Base-by-base conservation (phyloP, 306 rosid genomes). In the Cicer judaicum region DNA sequence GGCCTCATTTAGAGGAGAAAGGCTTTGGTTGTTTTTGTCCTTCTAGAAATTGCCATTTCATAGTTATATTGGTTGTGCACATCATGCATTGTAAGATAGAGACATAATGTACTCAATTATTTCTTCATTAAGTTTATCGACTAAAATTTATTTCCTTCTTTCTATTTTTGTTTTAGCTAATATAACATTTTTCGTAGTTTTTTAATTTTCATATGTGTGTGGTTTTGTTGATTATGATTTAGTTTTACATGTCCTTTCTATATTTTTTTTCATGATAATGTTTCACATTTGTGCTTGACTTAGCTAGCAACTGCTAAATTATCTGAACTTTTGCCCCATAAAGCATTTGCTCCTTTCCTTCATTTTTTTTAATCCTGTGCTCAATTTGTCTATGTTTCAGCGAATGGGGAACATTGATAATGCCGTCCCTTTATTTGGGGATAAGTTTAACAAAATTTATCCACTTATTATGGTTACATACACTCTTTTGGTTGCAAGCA, bases 401-500 rank as follows among this genome's bases (percentile, higher is more conserved):
- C 86, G 88, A 78, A 93, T 93, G 98, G 97, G 98, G 68, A 91
- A 85, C 70, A 93, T 93, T 68, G 92, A 91, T 62, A 69, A 82
- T 0, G 93, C 89, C 8, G 96, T 90, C 62, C 98, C 97, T 52
- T 88, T 93, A 78, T 93, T 93, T 74, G 97, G 98, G 57, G 81
- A 85, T 19, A 80, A 68, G 79, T 93, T 93, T 64, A 93, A 87
- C 86, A 87, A 82, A 86, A 91, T 93, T 79, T 93, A 89, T 86
- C 97, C 98, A 56, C 98, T 93, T 77, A 91, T 91, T 70, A 93
- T 93, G 98, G 98, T 93, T 87, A 74, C 92, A 57, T 93, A 93
- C 86, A 91, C 97, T 53, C 81, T 91, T 54, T 82, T 93, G 90
- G 98, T 93, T 53, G 98, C 97, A 12, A 78, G 96, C 86, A 88